Conservation (phyloP, 1,284 basidiomycete genomes). For the Irpex lacteus region DNA sequence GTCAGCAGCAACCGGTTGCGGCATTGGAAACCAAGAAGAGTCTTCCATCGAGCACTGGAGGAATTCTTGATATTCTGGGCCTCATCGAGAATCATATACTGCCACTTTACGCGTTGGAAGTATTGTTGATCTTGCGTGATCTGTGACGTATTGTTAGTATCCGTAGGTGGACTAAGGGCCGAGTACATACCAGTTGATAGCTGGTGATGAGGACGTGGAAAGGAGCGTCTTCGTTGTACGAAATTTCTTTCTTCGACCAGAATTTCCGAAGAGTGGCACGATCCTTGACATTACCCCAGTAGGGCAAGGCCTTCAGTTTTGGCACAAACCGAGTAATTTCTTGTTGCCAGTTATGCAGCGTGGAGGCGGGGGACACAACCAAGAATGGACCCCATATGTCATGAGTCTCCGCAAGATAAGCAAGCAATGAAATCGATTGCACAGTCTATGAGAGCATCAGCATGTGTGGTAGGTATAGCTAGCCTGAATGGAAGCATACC, state of each 20-base stretch:
- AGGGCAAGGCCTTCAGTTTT: conserved; percentile 90
- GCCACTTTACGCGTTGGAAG: conserved; percentile 98
- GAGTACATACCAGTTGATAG: conserved; percentile 73
- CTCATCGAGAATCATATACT: conserved; percentile 99
- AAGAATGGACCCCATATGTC: conserved; percentile 99
- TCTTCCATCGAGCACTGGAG: conserved; percentile 97
- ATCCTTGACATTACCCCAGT: conserved; percentile 99
- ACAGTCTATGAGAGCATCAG: conserved; percentile 69
- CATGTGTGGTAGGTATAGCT: neutral
- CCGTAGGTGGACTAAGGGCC: neutral
- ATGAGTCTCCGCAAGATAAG: conserved; percentile 96
- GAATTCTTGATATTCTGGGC: conserved; percentile 99
- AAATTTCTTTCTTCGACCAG: conserved; percentile 98
- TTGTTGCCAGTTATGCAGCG: conserved; percentile 99
- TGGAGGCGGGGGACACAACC: conserved; percentile 98
- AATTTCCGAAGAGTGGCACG: conserved; percentile 93
- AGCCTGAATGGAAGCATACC: conserved; percentile 37
- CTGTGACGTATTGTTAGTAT: conserved; percentile 34
- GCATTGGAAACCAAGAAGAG: conserved; percentile 93
- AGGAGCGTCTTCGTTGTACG: conserved; percentile 92
- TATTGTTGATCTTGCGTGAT: conserved; percentile 98
- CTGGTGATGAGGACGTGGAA: conserved; percentile 98
- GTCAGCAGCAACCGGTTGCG: conserved; percentile 94
- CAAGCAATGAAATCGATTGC: conserved; percentile 96
- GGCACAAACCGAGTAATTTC: conserved; percentile 97